Conservation (phyloP, 1,284 basidiomycete genomes). For the Ceratobasidium sp. region DNA sequence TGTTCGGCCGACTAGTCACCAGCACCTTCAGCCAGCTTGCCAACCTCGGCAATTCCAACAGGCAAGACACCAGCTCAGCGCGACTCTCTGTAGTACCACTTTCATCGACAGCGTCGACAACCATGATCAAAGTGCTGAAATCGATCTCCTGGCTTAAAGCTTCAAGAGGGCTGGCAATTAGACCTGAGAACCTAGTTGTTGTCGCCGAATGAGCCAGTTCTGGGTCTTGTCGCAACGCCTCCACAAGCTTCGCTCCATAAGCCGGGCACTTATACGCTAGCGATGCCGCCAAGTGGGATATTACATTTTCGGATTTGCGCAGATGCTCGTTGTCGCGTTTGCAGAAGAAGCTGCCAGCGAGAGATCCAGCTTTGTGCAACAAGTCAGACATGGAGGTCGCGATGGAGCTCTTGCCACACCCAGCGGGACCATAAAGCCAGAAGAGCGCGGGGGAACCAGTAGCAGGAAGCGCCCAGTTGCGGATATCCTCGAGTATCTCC, state of each 20-base stretch:
- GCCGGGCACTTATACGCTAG: background rate
- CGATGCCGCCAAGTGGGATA: background rate
- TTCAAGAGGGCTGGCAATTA: background rate
- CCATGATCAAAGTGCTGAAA: background rate
- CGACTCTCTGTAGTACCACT: constrained; percentile 4
- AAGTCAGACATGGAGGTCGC: background rate
- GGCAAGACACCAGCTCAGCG: background rate
- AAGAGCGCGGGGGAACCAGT: background rate
- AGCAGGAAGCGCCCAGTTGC: background rate
- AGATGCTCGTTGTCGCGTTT: constrained; percentile 18
- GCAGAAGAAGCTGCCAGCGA: constrained; percentile 8
- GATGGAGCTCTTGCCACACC: constrained; percentile 4
- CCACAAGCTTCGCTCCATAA: background rate
- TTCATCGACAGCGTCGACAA: constrained; percentile 44
- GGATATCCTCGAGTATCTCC: background rate
- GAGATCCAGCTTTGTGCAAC: background rate
- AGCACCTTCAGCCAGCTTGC: constrained; percentile 27
- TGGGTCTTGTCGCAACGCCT: background rate
- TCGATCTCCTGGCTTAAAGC: background rate
- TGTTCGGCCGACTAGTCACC: constrained; percentile 44
- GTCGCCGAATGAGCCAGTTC: background rate
- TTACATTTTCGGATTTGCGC: background rate
- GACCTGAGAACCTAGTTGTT: background rate
- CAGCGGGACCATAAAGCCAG: constrained; percentile 2
- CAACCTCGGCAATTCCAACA: background rate